phyloP scores from a whole-genome alignment of 179 eudicot species.

The Silene coronaria region DNA sequence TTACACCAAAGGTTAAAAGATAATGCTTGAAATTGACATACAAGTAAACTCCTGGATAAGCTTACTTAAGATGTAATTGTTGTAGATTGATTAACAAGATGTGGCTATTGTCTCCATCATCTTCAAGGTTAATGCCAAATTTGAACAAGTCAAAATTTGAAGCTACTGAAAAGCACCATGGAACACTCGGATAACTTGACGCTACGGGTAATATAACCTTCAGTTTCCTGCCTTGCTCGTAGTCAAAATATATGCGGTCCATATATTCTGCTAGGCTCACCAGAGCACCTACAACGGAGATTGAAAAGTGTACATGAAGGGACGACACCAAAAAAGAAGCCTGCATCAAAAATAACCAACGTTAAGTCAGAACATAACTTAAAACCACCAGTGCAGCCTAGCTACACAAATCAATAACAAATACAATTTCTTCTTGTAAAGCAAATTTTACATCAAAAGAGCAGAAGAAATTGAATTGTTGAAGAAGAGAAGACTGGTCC shows the following conservation, averaged over 20 bases:
- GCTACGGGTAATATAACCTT: constrained; percentile 18
- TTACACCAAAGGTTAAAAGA: background rate
- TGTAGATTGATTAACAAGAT: constrained; percentile 41
- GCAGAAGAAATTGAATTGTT: background rate
- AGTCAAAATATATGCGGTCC: constrained; percentile 27
- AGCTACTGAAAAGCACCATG: constrained; percentile 37
- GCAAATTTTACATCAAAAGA: background rate
- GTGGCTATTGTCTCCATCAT: constrained; percentile 38
- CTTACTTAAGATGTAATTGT: constrained; percentile 48
- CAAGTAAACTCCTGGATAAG: constrained; percentile 1
- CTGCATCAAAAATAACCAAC: constrained; percentile 36
- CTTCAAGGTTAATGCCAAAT: constrained; percentile 60
- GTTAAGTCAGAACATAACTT: background rate
- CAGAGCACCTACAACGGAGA: constrained; percentile 42
- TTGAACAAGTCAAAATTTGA: constrained; percentile 38
- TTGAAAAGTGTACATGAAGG: constrained; percentile 51
- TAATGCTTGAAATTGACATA: background rate
- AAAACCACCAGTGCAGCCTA: background rate
- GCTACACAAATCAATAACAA: background rate
- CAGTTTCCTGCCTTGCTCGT: constrained; percentile 18
- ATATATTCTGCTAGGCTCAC: constrained; percentile 37
- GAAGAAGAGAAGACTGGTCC: too few relatives aligned
- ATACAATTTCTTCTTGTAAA: background rate
- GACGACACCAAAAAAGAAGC: constrained; percentile 40
- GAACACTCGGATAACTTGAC: constrained; percentile 28